Evolutionary conservation across 768 basidiomycete genomes (phyloP).

Genomic region (Imleria badia): DNA sequence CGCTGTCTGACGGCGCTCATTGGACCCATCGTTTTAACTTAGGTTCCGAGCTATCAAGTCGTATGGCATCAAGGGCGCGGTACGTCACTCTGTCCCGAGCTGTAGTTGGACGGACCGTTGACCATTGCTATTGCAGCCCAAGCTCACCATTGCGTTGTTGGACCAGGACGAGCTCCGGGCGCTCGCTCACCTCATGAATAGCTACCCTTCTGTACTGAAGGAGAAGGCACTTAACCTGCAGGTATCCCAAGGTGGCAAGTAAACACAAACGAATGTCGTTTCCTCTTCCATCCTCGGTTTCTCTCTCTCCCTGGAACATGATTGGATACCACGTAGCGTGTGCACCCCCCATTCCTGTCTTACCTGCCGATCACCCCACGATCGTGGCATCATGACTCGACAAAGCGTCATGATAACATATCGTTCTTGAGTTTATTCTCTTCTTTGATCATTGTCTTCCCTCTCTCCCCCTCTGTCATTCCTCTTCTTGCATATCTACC

Average conservation of each 20-base stretch:
- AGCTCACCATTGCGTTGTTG: slow-evolving; percentile 78
- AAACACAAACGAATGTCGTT: neutral
- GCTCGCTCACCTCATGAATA: slow-evolving; percentile 84
- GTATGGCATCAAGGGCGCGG: slow-evolving; percentile 79
- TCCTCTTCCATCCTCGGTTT: neutral
- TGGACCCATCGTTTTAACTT: slow-evolving; percentile 20
- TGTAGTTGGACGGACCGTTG: neutral
- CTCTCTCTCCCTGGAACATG: neutral
- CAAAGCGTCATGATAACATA: neutral
- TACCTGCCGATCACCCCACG: neutral
- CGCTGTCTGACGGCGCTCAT: slow-evolving; percentile 19
- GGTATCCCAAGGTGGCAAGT: slow-evolving; percentile 27
- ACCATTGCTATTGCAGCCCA: slow-evolving; percentile 49
- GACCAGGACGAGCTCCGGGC: slow-evolving; percentile 84
- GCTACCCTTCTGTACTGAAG: slow-evolving; percentile 78
- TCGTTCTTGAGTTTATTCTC: neutral
- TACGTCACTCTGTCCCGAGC: slow-evolving; percentile 35
- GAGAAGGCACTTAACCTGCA: slow-evolving; percentile 57
- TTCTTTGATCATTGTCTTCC: neutral
- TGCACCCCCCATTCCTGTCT: neutral
- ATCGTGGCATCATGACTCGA: neutral
- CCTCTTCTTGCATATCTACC: slow-evolving; percentile 10
- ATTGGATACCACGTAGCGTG: neutral
- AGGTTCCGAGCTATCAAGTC: slow-evolving; percentile 64
- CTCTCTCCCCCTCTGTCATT: neutral